Base-by-base conservation (phyloP, 2,329 filamentous ascomycete species). In the Epichloe sylvatica region DNA sequence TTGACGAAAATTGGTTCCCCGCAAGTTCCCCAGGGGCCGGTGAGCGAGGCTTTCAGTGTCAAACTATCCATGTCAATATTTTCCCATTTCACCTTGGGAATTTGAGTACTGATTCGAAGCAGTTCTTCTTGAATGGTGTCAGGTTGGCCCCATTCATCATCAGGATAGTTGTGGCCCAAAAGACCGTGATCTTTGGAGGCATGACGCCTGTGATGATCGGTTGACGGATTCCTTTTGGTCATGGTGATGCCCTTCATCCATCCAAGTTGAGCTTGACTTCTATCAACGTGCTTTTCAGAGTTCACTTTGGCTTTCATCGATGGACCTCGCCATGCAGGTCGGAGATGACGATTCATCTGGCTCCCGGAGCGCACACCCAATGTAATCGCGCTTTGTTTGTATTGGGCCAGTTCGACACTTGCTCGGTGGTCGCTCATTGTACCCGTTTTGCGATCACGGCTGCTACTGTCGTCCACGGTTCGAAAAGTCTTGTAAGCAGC, bases 401-500 rank as follows among this genome's bases (percentile, higher is more conserved):
- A 62, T 15, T 67, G 69, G 6, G 62, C 58, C 7, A 66, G 67
- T 17, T 69, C 66, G 46, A 65, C 71, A 33, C 65, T 65, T 1
- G 75, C 72, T 34, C 75, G 73, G 41, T 75, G 70, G 53, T 80
- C 78, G 52, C 75, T 82, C 73, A 83, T 83, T 0, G 78, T 82
- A 2, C 76, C 72, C 39, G 67, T 68, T 56, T 75, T 75, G 53
- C 78, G 78, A 51, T 84, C 80, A 23, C 74, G 70, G 44, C 73
- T 72, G 38, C 72, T 64, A 45, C 69, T 70, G 50, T 78, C 77
- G 49, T 84, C 82, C 19, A 84, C 74, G 39, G 88, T 81, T 43
- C 86, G 81, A 59, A 91, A 96, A 0, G 86, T 91, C 63, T 84
- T 86, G 70, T 96, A 96, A 2, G 76, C 70, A 5, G 90, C 88